These are phyloP conservation scores for Yamagishiella unicocca DNA, from an alignment of 139 green algal species.

Conservation along the genomic window DNA sequence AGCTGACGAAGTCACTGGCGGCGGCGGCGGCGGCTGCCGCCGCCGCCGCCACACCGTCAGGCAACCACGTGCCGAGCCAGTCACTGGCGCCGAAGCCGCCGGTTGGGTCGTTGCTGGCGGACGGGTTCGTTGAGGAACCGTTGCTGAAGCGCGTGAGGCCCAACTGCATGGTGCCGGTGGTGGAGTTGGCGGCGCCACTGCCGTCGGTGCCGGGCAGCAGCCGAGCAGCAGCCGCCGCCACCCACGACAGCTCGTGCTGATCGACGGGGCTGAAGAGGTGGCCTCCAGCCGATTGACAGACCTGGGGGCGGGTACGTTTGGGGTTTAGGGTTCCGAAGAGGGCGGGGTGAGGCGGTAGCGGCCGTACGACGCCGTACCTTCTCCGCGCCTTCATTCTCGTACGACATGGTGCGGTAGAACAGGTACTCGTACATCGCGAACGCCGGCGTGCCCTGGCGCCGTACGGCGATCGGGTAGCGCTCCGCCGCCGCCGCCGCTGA, in stretches of 20 bases:
- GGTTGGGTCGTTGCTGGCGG: not conserved
- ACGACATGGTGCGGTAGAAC: not conserved
- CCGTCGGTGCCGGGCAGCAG: not conserved
- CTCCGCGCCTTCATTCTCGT: not conserved
- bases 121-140: not conserved
- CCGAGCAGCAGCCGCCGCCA: not conserved
- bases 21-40: not conserved
- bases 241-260: not conserved
- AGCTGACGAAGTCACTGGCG: not conserved
- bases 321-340: too few relatives aligned
- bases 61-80: slow-evolving; percentile 10
- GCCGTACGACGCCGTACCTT: too few relatives aligned
- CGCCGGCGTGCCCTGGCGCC: not conserved
- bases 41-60: not conserved
- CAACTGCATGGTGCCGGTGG: not conserved
- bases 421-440: slow-evolving; percentile 20
- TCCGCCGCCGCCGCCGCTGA: not conserved
- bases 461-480: not conserved
- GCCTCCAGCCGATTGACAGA: not conserved
- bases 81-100: not conserved
- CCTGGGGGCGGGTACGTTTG: not conserved
- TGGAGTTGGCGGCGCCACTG: not conserved
- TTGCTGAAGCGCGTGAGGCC: not conserved
- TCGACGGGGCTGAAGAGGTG: slow-evolving; percentile 35
- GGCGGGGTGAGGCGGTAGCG: too few relatives aligned